A percentile compares a stretch with the other conserved stretches of the same genome.
Evolutionary conservation across 1,284 basidiomycete genomes (phyloP).

Genomic region (Papiliotrema nemorosa): DNA sequence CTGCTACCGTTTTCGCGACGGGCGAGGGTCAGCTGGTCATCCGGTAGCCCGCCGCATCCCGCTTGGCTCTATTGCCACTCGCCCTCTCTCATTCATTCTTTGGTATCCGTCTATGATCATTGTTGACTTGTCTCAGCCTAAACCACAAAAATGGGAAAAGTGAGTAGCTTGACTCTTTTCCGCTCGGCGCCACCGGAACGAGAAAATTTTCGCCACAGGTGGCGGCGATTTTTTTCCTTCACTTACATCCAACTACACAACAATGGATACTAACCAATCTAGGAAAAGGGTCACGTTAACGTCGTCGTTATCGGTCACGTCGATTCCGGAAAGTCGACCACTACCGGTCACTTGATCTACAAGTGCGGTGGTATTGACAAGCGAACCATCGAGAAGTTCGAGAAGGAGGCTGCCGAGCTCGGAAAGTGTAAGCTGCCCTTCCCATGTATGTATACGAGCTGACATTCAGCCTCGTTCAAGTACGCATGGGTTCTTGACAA

Average conservation of each 20-base stretch:
- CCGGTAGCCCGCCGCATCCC: too few species aligned
- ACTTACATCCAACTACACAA: background rate
- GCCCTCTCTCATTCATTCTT: too few species aligned
- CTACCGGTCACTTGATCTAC: constrained; percentile 99
- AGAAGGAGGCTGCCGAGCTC: constrained; percentile 99
- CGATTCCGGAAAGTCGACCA: constrained; percentile 83
- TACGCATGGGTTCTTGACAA: constrained; percentile 99
- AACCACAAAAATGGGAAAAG: constrained; percentile 37
- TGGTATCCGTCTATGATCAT: too few species aligned
- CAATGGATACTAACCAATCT: background rate
- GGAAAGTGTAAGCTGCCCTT: constrained; percentile 62
- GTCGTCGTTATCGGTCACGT: constrained; percentile 54
- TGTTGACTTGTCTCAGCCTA: background rate
- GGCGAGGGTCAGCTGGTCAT: too few species aligned
- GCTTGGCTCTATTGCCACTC: too few species aligned
- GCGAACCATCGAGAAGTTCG: constrained; percentile 99
- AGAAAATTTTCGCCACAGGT: constrained; percentile 9
- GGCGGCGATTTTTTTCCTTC: constrained; percentile 1
- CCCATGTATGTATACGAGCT: constrained; percentile 5
- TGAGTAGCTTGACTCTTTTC: constrained; percentile 10
- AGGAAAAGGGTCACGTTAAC: constrained; percentile 55
- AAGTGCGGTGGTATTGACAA: constrained; percentile 99
- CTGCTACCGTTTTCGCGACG: too few species aligned
- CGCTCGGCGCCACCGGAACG: background rate
- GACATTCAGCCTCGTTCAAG: constrained; percentile 85